Percentiles rank a stretch among this genome's conserved stretches.
phyloP scores from a whole-genome alignment of 73 alveolate genomes.

The Symbiodinium natans region DNA sequence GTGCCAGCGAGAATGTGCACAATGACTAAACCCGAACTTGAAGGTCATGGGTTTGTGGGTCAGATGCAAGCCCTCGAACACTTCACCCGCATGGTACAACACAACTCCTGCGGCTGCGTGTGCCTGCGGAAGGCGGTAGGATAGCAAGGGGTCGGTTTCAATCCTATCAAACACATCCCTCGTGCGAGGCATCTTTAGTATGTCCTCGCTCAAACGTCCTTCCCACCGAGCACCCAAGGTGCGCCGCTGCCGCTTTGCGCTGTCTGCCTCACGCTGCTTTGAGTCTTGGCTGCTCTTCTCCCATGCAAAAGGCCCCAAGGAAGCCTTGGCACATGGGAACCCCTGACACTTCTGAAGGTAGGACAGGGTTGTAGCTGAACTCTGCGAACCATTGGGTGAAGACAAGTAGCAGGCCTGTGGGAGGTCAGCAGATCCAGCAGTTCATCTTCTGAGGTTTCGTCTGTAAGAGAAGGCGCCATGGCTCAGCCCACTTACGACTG shows the following conservation, averaged over 20 bases:
- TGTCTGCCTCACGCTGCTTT: not conserved
- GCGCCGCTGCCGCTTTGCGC: not conserved
- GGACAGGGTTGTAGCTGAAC: not conserved
- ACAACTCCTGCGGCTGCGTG: not conserved
- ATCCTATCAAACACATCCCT: not conserved
- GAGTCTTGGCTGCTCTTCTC: not conserved
- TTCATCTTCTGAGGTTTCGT: not conserved
- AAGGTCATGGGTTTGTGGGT: constrained; percentile 6
- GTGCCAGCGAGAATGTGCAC: not conserved
- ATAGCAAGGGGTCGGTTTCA: not conserved
- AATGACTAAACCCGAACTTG: constrained; percentile 10
- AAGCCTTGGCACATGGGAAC: not conserved
- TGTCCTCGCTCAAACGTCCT: not conserved
- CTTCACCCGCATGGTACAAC: not conserved
- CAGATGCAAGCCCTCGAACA: not conserved
- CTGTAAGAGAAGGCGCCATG: not conserved
- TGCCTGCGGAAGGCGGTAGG: not conserved
- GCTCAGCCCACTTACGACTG: not conserved
- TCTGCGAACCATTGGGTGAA: not conserved
- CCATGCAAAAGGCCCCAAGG: constrained; percentile 34
- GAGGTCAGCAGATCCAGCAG: not conserved
- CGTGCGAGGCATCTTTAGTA: not conserved
- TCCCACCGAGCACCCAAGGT: not conserved
- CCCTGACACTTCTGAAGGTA: no score
- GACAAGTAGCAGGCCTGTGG: constrained; percentile 29